Evolutionary conservation across 805 yeast species (phyloP), one percentile per base, ranked within the genome.

Genomic region (Ogataea minuta): DNA sequence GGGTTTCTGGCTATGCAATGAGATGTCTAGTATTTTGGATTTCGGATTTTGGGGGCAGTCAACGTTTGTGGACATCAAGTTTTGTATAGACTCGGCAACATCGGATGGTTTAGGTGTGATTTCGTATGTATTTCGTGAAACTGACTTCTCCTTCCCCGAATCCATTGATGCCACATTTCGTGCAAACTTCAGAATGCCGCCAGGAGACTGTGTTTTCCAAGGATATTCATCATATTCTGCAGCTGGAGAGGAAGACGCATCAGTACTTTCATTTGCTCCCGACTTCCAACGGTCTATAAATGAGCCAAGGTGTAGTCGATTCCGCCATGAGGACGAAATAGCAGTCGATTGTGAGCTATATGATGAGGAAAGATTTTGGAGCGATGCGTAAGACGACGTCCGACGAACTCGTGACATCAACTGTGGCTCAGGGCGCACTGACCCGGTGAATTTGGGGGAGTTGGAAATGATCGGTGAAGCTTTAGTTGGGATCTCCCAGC

Each of bases 401-500:
- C 60, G 43, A 8, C 52, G 52, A 2, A 60, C 23, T 10, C 43
- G 45, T 7, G 61, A 51, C 12, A 46, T 46, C 4, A 45, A 24
- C 9, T 46, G 43, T 10, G 54, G 34, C 31, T 53, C 54, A 4
- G 58, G 46, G 12, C 39, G 48, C 11, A 45, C 53, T 16, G 36
- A 26, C 15, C 45, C 54, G 24, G 34, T 40, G 20, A 31, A 33
- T 9, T 45, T 20, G 2, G 60, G 60, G 1, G 59, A 54, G 27
- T 36, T 36, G 11, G 61, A 48, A 2, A 47, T 37, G 11, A 46
- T 41, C 6, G 63, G 52, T 2, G 48, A 45, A 2, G 59, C 35
- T 19, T 49, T 55, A 1, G 52, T 35, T 2, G 60, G 59, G 9
- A 72, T 69, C 39, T 69, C 76, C 78, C 78, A 74, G 2, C 77